phyloP scores from a whole-genome alignment of 2,329 filamentous ascomycete species.

The Pyrenophora graminea region DNA sequence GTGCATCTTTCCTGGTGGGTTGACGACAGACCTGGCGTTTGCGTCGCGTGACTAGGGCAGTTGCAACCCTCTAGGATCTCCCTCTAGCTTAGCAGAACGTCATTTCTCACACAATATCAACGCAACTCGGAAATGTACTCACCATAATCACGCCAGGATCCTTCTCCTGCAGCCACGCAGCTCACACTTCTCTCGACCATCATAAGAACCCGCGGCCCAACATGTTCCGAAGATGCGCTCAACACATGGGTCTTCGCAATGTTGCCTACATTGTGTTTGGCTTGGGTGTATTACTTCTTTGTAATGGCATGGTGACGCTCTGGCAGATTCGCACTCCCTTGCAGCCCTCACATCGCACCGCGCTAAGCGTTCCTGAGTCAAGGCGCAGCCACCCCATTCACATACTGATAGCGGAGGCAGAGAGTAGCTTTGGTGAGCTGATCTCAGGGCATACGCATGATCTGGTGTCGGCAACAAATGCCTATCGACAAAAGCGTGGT shows the following conservation, averaged over 20 bases:
- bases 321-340: slow-evolving; percentile 9
- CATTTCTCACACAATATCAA: too few species aligned
- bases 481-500: slow-evolving; percentile 51
- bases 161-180: not conserved
- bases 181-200: not conserved
- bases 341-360: not conserved
- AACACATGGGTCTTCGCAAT: slow-evolving; percentile 34
- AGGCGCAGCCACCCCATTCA: slow-evolving; percentile 46
- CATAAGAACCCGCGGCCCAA: not conserved
- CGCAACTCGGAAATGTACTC: too few species aligned
- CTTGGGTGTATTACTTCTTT: slow-evolving; percentile 70
- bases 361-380: not conserved
- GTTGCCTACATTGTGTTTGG: slow-evolving; percentile 59
- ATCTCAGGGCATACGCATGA: slow-evolving; percentile 45
- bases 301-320: slow-evolving; percentile 45
- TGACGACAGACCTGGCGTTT: too few species aligned
- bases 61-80: too few species aligned
- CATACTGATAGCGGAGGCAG: slow-evolving; percentile 41
- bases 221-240: slow-evolving; percentile 1
- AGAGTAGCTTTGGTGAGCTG: slow-evolving; percentile 35
- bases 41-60: too few species aligned
- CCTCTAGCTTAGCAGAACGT: too few species aligned
- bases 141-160: not conserved
- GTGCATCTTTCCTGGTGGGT: too few species aligned
- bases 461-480: slow-evolving; percentile 46